These are phyloP conservation scores for Chaetomiaceae sp. DNA, from an alignment of 2,329 filamentous ascomycete species.

Conservation along the genomic window DNA sequence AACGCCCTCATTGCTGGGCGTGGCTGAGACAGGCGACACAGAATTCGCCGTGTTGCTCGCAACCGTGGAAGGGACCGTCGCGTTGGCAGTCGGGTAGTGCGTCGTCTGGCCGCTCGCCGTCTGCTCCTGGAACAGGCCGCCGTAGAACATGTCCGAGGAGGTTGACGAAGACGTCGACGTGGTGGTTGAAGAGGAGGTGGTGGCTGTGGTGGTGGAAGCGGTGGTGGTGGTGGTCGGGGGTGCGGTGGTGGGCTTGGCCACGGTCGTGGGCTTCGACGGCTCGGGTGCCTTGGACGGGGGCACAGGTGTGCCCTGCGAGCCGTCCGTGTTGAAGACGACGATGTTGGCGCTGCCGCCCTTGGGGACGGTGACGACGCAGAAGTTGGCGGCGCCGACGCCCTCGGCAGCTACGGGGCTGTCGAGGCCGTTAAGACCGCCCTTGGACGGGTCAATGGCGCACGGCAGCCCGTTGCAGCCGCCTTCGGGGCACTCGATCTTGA, in stretches of 20 bases:
- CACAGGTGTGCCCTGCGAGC: conserved; percentile 28
- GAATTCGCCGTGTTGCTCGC: conserved; percentile 16
- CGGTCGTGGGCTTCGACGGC: conserved; percentile 15
- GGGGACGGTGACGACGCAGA: conserved; percentile 71
- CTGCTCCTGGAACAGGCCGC: conserved; percentile 46
- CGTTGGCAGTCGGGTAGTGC: not conserved
- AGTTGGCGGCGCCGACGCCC: conserved; percentile 62
- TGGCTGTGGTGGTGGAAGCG: conserved; percentile 1
- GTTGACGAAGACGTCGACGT: conserved; percentile 19
- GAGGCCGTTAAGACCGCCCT: conserved; percentile 51
- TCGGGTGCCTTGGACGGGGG: conserved; percentile 7
- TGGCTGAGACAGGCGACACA: conserved; percentile 21
- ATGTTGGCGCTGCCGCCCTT: conserved; percentile 61
- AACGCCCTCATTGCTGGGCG: conserved; percentile 38
- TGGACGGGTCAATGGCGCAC: conserved; percentile 61
- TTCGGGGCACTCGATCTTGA: conserved; percentile 63
- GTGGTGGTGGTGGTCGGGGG: conserved; percentile 3
- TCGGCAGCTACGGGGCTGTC: conserved; percentile 45
- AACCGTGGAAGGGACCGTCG: not conserved
- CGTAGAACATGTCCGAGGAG: conserved; percentile 24
- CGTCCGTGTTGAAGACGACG: conserved; percentile 50
- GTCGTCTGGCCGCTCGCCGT: conserved; percentile 11
- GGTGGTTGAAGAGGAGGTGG: conserved; percentile 17
- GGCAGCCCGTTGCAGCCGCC: conserved; percentile 66
- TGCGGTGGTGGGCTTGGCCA: conserved; percentile 1